Evolutionary conservation across 2,329 filamentous ascomycete species (phyloP).

Genomic region (Madurella fahalii): DNA sequence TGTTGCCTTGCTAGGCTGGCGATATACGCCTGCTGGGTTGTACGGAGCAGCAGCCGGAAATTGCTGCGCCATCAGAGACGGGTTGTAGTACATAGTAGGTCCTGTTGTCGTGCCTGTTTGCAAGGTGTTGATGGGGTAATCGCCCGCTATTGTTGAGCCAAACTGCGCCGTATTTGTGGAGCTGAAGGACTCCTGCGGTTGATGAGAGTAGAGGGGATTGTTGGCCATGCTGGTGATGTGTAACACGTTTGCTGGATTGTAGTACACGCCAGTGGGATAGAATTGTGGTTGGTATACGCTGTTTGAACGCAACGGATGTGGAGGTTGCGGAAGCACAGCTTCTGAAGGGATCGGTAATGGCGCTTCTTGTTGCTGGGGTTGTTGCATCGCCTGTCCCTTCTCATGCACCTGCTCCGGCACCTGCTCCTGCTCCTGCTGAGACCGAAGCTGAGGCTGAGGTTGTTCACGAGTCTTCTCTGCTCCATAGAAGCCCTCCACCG

Average conservation of each 20-base stretch:
- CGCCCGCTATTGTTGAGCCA: constrained; percentile 15
- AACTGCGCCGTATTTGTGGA: constrained; percentile 28
- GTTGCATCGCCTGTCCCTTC: background rate
- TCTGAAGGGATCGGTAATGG: background rate
- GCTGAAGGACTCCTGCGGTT: constrained; percentile 27
- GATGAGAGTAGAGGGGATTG: constrained; percentile 20
- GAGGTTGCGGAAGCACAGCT: background rate
- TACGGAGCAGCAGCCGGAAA: constrained; percentile 34
- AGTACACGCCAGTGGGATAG: constrained; percentile 3
- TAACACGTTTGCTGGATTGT: constrained; percentile 9
- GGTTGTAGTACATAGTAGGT: constrained; percentile 37
- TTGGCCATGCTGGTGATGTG: constrained; percentile 6
- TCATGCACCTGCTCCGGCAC: background rate
- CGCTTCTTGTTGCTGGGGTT: background rate
- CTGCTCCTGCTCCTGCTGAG: background rate
- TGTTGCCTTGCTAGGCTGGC: constrained; percentile 36
- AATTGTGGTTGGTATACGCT: constrained; percentile 1
- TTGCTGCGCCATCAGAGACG: constrained; percentile 36
- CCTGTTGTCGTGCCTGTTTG: constrained; percentile 31
- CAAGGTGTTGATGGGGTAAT: constrained; percentile 28
- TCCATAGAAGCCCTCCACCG: constrained; percentile 19
- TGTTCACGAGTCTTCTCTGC: constrained; percentile 22
- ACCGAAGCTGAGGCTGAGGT: constrained; percentile 3
- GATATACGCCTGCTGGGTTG: constrained; percentile 28
- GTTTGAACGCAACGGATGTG: background rate